Percentiles rank a stretch among this genome's conserved stretches.
These are phyloP conservation scores for Cryptosporidium felis DNA, from an alignment of 169 alveolate species.

Conservation along the genomic window DNA sequence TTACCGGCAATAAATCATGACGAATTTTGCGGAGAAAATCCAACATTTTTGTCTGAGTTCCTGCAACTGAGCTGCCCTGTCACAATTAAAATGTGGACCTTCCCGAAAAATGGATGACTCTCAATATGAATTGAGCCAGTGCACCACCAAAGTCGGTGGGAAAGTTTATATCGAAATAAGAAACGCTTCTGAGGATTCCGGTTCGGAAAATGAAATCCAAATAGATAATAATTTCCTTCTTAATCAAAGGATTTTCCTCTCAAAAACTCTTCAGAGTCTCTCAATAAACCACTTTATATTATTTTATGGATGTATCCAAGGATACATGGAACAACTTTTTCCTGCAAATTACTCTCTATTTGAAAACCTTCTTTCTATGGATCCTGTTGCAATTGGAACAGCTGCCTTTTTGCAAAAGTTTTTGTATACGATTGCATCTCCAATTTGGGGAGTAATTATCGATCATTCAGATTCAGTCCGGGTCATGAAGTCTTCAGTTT, in stretches of 20 bases:
- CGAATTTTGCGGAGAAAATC: too few relatives aligned
- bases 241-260: not conserved
- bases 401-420: constrained; percentile 55
- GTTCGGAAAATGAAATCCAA: not conserved
- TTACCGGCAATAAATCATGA: not conserved
- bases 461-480: constrained; percentile 4
- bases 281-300: constrained; percentile 4
- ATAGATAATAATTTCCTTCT: not conserved
- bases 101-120: constrained; percentile 12
- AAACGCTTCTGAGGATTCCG: not conserved
- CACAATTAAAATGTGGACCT: not conserved
- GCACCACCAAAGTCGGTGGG: not conserved
- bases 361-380: constrained; percentile 9
- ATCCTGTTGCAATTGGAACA: constrained; percentile 49
- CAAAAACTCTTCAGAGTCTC: not conserved
- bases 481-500: constrained; percentile 18
- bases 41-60: too few relatives aligned
- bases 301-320: constrained; percentile 52
- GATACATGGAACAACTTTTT: constrained; percentile 56
- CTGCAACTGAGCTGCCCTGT: too few relatives aligned
- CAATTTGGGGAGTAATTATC: constrained; percentile 44
- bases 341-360: constrained; percentile 58
- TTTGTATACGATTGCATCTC: constrained; percentile 37
- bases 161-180: constrained; percentile 28
- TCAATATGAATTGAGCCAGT: not conserved